Conservation (phyloP, 371 early-diverging fungal species). For the Blyttiomyces sp. region DNA sequence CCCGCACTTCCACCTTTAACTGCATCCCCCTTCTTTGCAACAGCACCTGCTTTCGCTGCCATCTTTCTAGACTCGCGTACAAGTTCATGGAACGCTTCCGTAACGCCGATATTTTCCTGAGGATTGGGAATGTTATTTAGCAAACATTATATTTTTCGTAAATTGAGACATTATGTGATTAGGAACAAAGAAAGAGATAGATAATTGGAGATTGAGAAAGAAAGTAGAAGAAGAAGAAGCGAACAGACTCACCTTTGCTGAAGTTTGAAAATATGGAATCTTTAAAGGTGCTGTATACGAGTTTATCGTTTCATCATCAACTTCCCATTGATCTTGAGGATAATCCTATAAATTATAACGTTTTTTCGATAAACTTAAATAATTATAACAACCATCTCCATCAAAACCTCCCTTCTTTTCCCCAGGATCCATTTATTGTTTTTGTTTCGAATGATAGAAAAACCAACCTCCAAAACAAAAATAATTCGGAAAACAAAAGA, state of each 20-base stretch:
- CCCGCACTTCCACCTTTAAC: too few species aligned
- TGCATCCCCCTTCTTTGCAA: background rate
- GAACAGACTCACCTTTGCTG: constrained; percentile 46
- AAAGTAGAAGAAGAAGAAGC: background rate
- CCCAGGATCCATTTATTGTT: background rate
- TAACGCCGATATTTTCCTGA: constrained; percentile 51
- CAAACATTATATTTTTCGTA: too few species aligned
- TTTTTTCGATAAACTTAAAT: background rate
- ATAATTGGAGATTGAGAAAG: background rate
- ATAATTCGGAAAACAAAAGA: background rate
- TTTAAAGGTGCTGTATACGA: constrained; percentile 33
- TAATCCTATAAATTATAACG: constrained; percentile 36
- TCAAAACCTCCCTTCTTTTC: too few species aligned
- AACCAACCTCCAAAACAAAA: background rate
- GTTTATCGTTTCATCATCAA: constrained; percentile 27
- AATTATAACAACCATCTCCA: too few species aligned
- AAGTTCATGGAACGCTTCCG: constrained; percentile 48
- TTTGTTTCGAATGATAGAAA: background rate
- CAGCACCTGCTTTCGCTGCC: background rate
- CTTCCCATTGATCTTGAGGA: constrained; percentile 42
- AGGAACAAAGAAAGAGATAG: background rate
- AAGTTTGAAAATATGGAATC: constrained; percentile 49
- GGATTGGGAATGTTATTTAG: too few species aligned
- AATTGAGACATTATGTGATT: background rate
- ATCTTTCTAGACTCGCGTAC: constrained; percentile 47